Conservation (phyloP, 352 stramenopile species). For the Thalassiosira mediterranea region DNA sequence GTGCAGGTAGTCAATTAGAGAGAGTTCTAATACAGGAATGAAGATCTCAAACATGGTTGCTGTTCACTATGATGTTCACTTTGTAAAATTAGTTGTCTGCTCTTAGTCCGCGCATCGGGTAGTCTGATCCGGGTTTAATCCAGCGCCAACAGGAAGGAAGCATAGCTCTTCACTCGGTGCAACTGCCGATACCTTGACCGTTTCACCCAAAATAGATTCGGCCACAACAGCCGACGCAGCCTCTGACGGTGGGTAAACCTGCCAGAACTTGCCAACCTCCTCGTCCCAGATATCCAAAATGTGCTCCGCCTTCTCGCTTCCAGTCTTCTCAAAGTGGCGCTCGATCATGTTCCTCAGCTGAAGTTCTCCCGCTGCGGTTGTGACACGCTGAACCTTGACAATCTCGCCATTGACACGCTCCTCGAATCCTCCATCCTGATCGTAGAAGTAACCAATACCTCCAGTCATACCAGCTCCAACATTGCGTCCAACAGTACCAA, state of each 20-base stretch:
- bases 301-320: constrained; percentile 86
- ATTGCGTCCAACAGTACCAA: constrained; percentile 91
- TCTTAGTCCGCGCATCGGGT: constrained; percentile 79
- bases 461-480: constrained; percentile 94
- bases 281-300: constrained; percentile 90
- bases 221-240: constrained; percentile 50
- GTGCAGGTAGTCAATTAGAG: too few relatives aligned
- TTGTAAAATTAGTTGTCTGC: too few relatives aligned
- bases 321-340: constrained; percentile 89
- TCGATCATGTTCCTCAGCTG: constrained; percentile 89
- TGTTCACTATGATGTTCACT: too few relatives aligned
- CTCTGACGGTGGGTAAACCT: constrained; percentile 83
- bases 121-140: constrained; percentile 72
- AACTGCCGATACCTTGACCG: constrained; percentile 70
- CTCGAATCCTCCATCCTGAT: constrained; percentile 87
- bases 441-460: constrained; percentile 92
- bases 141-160: constrained; percentile 75
- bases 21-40: too few relatives aligned
- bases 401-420: constrained; percentile 91
- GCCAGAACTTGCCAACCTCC: constrained; percentile 85
- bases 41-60: too few relatives aligned
- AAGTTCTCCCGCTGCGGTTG: constrained; percentile 83
- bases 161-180: constrained; percentile 79
- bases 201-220: constrained; percentile 46
- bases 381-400: constrained; percentile 87